A percentile compares a stretch with the other conserved stretches of the same genome.
Conservation (phyloP, 805 yeast genomes). For the Metschnikowia anglica region DNA sequence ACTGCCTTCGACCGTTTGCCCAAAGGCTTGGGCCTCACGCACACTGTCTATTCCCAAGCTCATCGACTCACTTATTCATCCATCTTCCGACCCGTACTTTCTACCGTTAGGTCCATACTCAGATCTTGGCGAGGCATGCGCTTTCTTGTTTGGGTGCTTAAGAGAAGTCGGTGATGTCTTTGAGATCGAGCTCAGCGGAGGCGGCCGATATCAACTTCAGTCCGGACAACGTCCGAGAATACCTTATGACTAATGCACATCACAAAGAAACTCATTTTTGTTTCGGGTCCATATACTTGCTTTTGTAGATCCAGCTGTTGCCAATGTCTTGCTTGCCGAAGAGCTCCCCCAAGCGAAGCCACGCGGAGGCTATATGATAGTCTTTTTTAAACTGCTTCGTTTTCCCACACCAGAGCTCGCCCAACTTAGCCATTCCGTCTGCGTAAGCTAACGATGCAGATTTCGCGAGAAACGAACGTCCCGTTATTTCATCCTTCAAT, state of each 20-base stretch:
- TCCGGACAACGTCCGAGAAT: slow-evolving; percentile 8
- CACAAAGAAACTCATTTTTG: slow-evolving; percentile 5
- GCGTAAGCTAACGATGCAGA: slow-evolving; percentile 67
- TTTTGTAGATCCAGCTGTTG: slow-evolving; percentile 73
- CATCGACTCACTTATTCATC: slow-evolving; percentile 18
- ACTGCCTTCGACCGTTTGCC: slow-evolving; percentile 31
- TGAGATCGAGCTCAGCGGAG: slow-evolving; percentile 15
- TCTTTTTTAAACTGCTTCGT: slow-evolving; percentile 58
- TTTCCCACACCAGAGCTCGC: slow-evolving; percentile 63
- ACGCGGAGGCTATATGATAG: slow-evolving; percentile 60
- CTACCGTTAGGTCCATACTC: slow-evolving; percentile 41
- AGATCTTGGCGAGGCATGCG: slow-evolving; percentile 32
- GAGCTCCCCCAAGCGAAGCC: slow-evolving; percentile 64
- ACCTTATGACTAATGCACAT: slow-evolving; percentile 1
- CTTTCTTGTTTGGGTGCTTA: slow-evolving; percentile 30
- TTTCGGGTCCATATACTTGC: slow-evolving; percentile 46
- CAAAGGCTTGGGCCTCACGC: slow-evolving; percentile 31
- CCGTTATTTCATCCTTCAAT: slow-evolving; percentile 52
- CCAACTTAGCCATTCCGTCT: slow-evolving; percentile 69
- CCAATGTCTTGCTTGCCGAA: slow-evolving; percentile 64
- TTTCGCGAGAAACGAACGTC: slow-evolving; percentile 57
- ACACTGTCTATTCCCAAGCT: slow-evolving; percentile 11
- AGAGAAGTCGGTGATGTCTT: slow-evolving; percentile 32
- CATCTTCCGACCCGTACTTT: slow-evolving; percentile 29
- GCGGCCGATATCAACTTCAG: slow-evolving; percentile 16